Conservation (phyloP, 2,329 filamentous ascomycete species). For the Aspergillus persii region DNA sequence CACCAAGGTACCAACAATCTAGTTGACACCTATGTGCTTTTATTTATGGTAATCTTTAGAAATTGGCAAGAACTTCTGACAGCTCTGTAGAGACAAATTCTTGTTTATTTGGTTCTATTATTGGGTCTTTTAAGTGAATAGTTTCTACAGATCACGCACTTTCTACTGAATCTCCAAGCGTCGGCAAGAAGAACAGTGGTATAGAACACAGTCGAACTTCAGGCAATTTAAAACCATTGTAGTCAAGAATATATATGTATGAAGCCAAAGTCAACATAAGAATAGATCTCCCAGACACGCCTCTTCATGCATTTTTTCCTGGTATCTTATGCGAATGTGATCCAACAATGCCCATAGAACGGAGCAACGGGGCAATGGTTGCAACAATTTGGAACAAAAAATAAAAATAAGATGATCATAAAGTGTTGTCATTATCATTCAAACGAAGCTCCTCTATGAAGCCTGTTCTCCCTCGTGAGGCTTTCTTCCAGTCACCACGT, state of each 20-base stretch:
- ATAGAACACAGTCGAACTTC: not conserved
- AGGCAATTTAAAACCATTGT: not conserved
- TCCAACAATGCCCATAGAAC: slow-evolving; percentile 15
- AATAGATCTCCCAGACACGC: slow-evolving; percentile 18
- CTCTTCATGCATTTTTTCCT: slow-evolving; percentile 23
- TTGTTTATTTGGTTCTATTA: too few species aligned
- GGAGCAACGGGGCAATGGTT: slow-evolving; percentile 6
- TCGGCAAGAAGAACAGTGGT: not conserved
- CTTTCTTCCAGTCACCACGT: slow-evolving; percentile 40
- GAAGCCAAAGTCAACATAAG: slow-evolving; percentile 2
- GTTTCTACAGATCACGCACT: not conserved
- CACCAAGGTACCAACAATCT: not conserved
- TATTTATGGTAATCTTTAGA: too few species aligned
- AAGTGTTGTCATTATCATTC: not conserved
- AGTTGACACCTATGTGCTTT: too few species aligned
- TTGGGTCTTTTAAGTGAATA: not conserved
- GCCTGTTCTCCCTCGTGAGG: slow-evolving; percentile 22
- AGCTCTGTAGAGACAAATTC: too few species aligned
- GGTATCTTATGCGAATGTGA: slow-evolving; percentile 31
- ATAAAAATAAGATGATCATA: not conserved
- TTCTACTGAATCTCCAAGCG: not conserved
- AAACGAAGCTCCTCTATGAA: not conserved
- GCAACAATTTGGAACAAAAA: slow-evolving; percentile 1
- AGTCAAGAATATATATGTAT: not conserved
- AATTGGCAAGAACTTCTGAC: too few species aligned